phyloP scores from a whole-genome alignment of 2,329 filamentous ascomycete genomes.

The Rutstroemia sp. region DNA sequence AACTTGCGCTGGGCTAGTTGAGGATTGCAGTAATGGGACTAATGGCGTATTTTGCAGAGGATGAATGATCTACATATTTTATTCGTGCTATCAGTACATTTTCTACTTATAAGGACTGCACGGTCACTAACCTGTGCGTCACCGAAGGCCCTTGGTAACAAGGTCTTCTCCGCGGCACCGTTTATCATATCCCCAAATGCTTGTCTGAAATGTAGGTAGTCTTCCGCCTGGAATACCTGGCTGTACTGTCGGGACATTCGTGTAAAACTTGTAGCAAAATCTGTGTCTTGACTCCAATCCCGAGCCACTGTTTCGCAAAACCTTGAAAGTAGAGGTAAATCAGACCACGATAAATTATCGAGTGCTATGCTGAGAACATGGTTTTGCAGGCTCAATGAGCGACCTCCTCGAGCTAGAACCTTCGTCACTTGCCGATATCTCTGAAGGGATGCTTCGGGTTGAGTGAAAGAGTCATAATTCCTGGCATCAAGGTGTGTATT shows the following conservation, averaged over 20 bases:
- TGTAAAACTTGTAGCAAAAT: neutral
- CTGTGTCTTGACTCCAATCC: neutral
- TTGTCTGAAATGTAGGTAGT: conserved; percentile 19
- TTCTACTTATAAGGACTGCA: conserved; percentile 21
- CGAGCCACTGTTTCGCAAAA: conserved; percentile 17
- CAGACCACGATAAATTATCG: conserved; percentile 28
- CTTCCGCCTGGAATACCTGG: conserved; percentile 19
- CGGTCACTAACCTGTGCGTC: conserved; percentile 38
- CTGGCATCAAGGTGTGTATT: neutral
- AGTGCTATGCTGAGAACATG: conserved; percentile 21
- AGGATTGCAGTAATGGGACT: conserved; percentile 38
- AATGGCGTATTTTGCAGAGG: conserved; percentile 51
- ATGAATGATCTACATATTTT: conserved; percentile 44
- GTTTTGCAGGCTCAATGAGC: conserved; percentile 3
- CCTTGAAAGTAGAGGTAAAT: conserved; percentile 24
- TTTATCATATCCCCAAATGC: conserved; percentile 21
- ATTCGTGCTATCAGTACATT: conserved; percentile 29
- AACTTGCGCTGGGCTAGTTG: conserved; percentile 28
- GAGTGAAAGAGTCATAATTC: neutral
- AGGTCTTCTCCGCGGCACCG: conserved; percentile 18
- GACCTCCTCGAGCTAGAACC: conserved; percentile 9
- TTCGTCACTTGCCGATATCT: conserved; percentile 24
- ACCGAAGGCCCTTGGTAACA: conserved; percentile 26
- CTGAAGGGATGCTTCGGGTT: conserved; percentile 22
- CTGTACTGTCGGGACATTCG: conserved; percentile 11